Evolutionary conservation across 2,329 filamentous ascomycete genomes (phyloP).

Genomic region (Aspergillus latus): DNA sequence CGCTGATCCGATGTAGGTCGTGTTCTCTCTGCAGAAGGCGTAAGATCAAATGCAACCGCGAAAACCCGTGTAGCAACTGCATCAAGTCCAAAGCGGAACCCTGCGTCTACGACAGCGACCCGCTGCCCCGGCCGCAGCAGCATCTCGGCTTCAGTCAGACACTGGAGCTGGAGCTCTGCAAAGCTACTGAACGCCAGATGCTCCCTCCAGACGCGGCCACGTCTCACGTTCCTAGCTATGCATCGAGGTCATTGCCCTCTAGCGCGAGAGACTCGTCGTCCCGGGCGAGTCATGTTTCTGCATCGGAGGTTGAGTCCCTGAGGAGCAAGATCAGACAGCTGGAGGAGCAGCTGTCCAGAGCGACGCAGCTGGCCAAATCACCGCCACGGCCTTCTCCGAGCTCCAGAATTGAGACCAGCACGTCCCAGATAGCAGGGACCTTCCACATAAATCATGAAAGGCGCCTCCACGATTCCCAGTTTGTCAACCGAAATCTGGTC

Average conservation of each 20-base stretch:
- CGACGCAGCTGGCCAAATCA: slow-evolving; percentile 18
- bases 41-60: slow-evolving; percentile 63
- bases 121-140: slow-evolving; percentile 9
- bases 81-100: slow-evolving; percentile 40
- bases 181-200: neutral
- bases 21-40: slow-evolving; percentile 60
- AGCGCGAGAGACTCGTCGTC: slow-evolving; percentile 24
- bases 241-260: slow-evolving; percentile 12
- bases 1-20: slow-evolving; percentile 39
- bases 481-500: slow-evolving; percentile 43
- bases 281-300: slow-evolving; percentile 23
- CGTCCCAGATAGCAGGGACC: slow-evolving; percentile 43
- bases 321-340: slow-evolving; percentile 45
- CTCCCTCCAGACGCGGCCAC: slow-evolving; percentile 1
- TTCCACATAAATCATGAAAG: slow-evolving; percentile 47
- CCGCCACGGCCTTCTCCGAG: slow-evolving; percentile 21
- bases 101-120: slow-evolving; percentile 19
- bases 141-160: slow-evolving; percentile 6
- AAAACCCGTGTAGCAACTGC: slow-evolving; percentile 60
- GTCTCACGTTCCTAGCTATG: slow-evolving; percentile 11
- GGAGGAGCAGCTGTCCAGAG: slow-evolving; percentile 44
- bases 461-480: slow-evolving; percentile 30
- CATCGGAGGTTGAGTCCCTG: slow-evolving; percentile 40
- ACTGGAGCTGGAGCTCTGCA: neutral
- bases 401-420: slow-evolving; percentile 38